These are phyloP conservation scores for Halteria grandinella DNA, from an alignment of 73 alveolate species.

Conservation along the genomic window DNA sequence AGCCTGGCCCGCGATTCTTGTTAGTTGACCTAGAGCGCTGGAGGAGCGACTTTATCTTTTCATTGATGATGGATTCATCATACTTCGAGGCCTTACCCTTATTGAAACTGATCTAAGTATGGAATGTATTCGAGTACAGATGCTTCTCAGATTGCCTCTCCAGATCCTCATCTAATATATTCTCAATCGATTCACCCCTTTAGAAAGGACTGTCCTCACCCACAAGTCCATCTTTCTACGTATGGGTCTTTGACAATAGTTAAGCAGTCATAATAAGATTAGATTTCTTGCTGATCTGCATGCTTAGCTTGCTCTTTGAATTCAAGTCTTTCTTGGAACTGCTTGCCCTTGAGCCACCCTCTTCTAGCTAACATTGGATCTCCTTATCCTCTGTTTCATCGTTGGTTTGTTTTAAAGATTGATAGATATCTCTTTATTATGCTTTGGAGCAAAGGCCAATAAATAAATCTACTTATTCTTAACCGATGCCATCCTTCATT, in stretches of 20 bases:
- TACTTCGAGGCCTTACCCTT: background rate
- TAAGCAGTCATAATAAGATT: too few species aligned
- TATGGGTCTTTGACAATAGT: too few species aligned
- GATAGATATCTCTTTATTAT: background rate
- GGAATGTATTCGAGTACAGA: slow-evolving; percentile 21
- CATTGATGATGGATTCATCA: background rate
- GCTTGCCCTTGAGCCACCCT: slow-evolving; percentile 4
- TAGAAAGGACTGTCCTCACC: too few species aligned
- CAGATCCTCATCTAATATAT: background rate
- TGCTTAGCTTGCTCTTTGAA: too few species aligned
- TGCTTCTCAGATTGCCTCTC: slow-evolving; percentile 6
- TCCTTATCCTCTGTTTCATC: slow-evolving; percentile 1
- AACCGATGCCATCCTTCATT: background rate
- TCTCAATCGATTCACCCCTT: too few species aligned
- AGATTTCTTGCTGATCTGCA: too few species aligned
- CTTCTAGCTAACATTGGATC: slow-evolving; percentile 8
- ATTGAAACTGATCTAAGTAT: background rate
- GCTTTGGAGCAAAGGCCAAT: too few species aligned
- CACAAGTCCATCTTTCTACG: too few species aligned
- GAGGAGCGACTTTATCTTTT: background rate
- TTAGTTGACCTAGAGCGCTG: too few species aligned
- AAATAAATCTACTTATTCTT: too few species aligned
- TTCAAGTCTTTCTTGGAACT: too few species aligned
- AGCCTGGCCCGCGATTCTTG: too few species aligned
- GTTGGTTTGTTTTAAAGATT: background rate